Conservation (phyloP, 225 moss, liverwort and hornwort genomes). For the Straminergon stramineum region DNA sequence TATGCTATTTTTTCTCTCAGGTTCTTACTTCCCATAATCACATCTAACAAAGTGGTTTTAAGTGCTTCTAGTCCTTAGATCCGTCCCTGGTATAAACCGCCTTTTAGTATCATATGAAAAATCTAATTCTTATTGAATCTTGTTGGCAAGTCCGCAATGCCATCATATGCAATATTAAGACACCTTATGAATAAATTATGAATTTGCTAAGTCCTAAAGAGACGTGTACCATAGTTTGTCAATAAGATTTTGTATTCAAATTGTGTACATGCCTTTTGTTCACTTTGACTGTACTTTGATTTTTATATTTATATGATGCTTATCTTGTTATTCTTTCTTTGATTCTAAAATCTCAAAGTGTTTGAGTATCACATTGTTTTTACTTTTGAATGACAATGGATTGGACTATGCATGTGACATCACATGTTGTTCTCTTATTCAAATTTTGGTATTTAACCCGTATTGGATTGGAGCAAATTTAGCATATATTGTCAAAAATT, state of each 20-base stretch:
- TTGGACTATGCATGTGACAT: neutral
- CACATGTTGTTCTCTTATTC: neutral
- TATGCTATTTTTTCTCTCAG: neutral
- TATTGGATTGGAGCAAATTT: neutral
- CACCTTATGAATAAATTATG: accelerated
- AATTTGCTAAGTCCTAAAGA: neutral
- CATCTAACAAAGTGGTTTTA: neutral
- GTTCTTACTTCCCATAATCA: neutral
- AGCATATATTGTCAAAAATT: neutral
- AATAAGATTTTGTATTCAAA: neutral
- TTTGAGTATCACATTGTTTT: neutral
- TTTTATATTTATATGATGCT: no score
- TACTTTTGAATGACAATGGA: neutral
- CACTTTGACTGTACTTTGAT: neutral
- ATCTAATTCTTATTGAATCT: neutral
- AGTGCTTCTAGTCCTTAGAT: neutral
- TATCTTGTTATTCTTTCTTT: neutral
- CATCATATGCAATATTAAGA: neutral
- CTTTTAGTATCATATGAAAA: neutral
- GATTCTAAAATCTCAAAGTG: neutral
- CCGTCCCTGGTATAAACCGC: accelerated
- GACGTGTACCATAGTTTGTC: accelerated
- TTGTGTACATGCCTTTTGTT: neutral
- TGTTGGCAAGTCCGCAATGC: neutral
- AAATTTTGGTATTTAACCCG: no score